These are phyloP conservation scores for Russula emetica DNA, from an alignment of 768 basidiomycete genomes.

Conservation along the genomic window DNA sequence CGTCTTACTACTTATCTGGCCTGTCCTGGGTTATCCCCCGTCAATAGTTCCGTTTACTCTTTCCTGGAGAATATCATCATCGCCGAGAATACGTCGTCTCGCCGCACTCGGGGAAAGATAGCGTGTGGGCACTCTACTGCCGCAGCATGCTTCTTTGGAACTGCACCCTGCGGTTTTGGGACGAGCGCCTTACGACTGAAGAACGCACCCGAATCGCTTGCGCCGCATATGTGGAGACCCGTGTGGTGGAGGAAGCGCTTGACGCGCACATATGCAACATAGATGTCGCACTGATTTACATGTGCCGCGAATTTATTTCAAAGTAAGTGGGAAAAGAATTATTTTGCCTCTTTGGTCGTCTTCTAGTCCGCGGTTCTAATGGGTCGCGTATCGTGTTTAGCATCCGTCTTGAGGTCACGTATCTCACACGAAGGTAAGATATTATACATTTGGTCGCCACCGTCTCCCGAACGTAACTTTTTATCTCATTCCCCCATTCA, in stretches of 20 bases:
- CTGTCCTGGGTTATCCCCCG: neutral
- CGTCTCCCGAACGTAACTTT: neutral
- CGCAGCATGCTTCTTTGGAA: constrained; percentile 80
- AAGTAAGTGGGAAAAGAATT: constrained; percentile 15
- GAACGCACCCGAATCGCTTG: constrained; percentile 57
- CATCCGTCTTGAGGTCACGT: constrained; percentile 27
- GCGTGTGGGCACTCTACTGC: constrained; percentile 79
- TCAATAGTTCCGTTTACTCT: constrained; percentile 55
- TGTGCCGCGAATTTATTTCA: constrained; percentile 27
- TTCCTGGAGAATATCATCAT: constrained; percentile 68
- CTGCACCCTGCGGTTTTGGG: constrained; percentile 53
- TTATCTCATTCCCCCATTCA: neutral
- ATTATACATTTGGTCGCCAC: neutral
- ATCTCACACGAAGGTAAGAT: constrained; percentile 26
- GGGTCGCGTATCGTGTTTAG: constrained; percentile 1
- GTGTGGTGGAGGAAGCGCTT: constrained; percentile 61
- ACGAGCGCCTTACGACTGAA: constrained; percentile 42
- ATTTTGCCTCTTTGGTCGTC: neutral
- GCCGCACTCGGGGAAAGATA: constrained; percentile 62
- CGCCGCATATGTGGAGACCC: constrained; percentile 63
- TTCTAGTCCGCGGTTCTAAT: neutral
- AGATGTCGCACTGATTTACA: constrained; percentile 50
- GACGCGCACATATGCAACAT: constrained; percentile 66
- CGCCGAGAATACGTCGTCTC: constrained; percentile 38
- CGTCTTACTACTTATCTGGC: neutral